Conservation (phyloP, 2,329 filamentous ascomycete species). For the Apiospora sp. region DNA sequence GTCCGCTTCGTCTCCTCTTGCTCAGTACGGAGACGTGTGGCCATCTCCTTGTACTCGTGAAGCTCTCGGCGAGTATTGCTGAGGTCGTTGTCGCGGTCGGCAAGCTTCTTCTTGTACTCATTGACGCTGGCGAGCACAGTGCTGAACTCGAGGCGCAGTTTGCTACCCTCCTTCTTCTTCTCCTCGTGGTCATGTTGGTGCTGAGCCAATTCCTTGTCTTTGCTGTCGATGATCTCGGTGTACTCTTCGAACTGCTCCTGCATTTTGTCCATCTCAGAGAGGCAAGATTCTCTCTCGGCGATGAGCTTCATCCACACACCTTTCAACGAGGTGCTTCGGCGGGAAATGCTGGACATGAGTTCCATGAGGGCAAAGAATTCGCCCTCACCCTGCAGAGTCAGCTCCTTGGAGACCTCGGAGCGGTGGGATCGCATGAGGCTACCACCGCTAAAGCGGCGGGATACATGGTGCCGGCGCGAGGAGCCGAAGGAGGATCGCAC, state of each 20-base stretch:
- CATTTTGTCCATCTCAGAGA: constrained; percentile 23
- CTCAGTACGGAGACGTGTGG: not conserved
- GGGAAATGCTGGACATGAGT: constrained; percentile 21
- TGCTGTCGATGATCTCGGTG: constrained; percentile 22
- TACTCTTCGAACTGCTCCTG: constrained; percentile 25
- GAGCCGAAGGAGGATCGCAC: constrained; percentile 19
- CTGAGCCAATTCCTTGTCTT: constrained; percentile 20
- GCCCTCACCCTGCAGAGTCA: constrained; percentile 15
- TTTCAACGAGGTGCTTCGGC: constrained; percentile 23
- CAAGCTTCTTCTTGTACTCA: constrained; percentile 8
- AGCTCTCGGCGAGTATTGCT: constrained; percentile 4
- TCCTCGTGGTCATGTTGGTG: not conserved
- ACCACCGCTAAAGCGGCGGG: constrained; percentile 16
- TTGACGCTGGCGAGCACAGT: not conserved
- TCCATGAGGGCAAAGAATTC: constrained; percentile 24
- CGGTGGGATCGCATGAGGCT: constrained; percentile 11
- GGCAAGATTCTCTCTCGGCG: constrained; percentile 20
- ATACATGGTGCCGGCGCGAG: not conserved
- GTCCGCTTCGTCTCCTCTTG: not conserved
- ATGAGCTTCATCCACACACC: constrained; percentile 23
- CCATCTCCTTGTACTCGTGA: not conserved
- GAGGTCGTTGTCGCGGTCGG: not conserved
- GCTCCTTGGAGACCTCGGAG: constrained; percentile 17
- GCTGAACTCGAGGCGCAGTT: not conserved
- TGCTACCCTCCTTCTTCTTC: not conserved